Base-by-base conservation (phyloP, 1,139 yeast genomes). In the Geotrichum reessii region DNA sequence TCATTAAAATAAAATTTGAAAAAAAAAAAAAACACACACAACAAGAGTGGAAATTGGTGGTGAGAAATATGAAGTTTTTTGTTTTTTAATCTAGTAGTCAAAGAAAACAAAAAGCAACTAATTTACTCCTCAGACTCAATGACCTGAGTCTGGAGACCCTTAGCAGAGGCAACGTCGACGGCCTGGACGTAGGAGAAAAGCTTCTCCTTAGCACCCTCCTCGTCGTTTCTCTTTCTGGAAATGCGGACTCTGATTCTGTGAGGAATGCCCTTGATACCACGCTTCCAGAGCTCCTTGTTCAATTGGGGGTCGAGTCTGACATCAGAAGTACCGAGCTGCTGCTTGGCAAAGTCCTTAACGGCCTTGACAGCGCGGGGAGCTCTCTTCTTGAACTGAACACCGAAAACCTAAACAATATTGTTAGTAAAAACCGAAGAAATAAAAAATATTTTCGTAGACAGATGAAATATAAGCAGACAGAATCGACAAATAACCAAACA, bases 341-440 rank as follows among this genome's bases (percentile, higher is more conserved):
- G 85, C 78, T 89, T 84, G 76, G 99, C 97, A 78, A 95, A 95
- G 82, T 89, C 92, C 86, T 90, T 92, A 85, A 95, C 91, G 80
- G 90, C 98, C 88, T 91, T 93, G 82, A 93, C 95, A 74, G 99
- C 99, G 79, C 84, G 88, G 82, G 99, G 99, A 76, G 99, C 99
- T 85, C 98, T 90, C 90, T 89, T 89, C 87, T 93, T 95, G 96
- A 93, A 93, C 81, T 90, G 87, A 73, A 86, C 92, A 84, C 99
- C 98, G 81, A 88, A 95, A 78, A 90, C 88, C 95, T 87, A 74
- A 53, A 62, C 21, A 60, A 69, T 62, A 60, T 61, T 59, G 60
- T 55, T 52, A 52, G 62, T 48, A 57, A 25, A 25, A 25, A 25
- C 7, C 28, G 28, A 5, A 25, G 28, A 25, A 25, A 25, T 5